Evolutionary conservation across 2,329 filamentous ascomycete genomes (phyloP).

Genomic region (Ambrosiella xylebori): DNA sequence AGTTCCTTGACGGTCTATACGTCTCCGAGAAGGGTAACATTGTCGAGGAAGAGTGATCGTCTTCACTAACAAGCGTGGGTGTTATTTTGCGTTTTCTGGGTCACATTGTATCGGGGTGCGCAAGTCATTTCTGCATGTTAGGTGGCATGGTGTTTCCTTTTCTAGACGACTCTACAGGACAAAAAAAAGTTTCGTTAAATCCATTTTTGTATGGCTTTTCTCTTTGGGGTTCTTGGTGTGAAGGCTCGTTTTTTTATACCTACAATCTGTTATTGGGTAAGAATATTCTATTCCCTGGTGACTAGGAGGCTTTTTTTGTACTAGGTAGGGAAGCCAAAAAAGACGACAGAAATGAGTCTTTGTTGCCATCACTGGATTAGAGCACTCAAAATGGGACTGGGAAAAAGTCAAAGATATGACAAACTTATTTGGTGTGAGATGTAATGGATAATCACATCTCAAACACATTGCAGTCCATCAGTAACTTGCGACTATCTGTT

Average conservation of each 20-base stretch:
- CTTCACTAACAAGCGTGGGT: slow-evolving; percentile 21
- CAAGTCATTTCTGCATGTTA: slow-evolving; percentile 43
- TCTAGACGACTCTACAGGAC: slow-evolving; percentile 14
- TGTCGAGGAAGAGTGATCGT: slow-evolving; percentile 44
- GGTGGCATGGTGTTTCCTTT: slow-evolving; percentile 29
- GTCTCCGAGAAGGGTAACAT: slow-evolving; percentile 98
- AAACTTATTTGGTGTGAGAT: neutral
- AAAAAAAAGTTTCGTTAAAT: slow-evolving; percentile 14
- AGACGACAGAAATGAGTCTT: neutral
- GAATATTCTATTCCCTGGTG: neutral
- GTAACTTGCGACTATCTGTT: no score
- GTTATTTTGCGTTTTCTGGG: slow-evolving; percentile 40
- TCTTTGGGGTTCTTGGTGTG: slow-evolving; percentile 3
- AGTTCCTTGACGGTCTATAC: slow-evolving; percentile 99
- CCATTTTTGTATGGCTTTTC: slow-evolving; percentile 9
- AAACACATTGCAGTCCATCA: neutral
- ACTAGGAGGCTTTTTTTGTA: neutral
- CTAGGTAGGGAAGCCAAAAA: neutral
- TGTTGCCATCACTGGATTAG: neutral
- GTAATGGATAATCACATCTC: neutral
- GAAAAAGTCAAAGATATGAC: neutral
- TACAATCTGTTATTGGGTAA: neutral
- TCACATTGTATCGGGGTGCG: slow-evolving; percentile 35
- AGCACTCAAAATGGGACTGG: slow-evolving; percentile 1
- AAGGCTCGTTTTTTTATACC: neutral